These are phyloP conservation scores for Coemansia guatemalensis DNA, from an alignment of 192 early-diverging fungal species.

Conservation along the genomic window DNA sequence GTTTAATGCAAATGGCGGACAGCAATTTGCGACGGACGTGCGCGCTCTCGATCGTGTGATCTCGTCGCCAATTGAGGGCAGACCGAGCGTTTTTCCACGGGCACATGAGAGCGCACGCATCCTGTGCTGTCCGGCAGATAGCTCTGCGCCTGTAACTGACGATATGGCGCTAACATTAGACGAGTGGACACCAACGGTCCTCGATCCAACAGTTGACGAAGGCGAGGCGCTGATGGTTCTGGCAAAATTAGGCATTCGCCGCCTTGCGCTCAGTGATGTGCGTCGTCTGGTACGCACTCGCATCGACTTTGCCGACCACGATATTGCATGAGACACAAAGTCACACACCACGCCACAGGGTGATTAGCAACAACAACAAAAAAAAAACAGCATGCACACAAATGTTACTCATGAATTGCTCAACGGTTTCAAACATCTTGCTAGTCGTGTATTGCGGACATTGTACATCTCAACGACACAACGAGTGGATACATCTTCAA, in stretches of 20 bases:
- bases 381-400: too few species aligned
- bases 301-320: slow-evolving; percentile 21
- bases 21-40: slow-evolving; percentile 36
- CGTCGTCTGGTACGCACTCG: slow-evolving; percentile 29
- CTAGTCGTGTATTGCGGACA: too few species aligned
- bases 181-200: slow-evolving; percentile 32
- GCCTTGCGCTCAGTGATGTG: slow-evolving; percentile 27
- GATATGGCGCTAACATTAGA: slow-evolving; percentile 28
- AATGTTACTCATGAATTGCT: too few species aligned
- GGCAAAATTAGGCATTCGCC: slow-evolving; percentile 33
- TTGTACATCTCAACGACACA: too few species aligned
- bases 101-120: slow-evolving; percentile 25
- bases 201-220: slow-evolving; percentile 16
- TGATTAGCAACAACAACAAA: too few species aligned
- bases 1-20: slow-evolving; percentile 29
- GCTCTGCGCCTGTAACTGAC: neutral
- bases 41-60: slow-evolving; percentile 16
- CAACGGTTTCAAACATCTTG: too few species aligned
- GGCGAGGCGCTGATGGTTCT: slow-evolving; percentile 27
- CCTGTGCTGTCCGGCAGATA: slow-evolving; percentile 21
- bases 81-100: slow-evolving; percentile 11
- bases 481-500: too few species aligned
- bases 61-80: slow-evolving; percentile 7
- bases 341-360: too few species aligned
- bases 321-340: neutral